Evolutionary conservation across 768 basidiomycete species (phyloP), one percentile per base, ranked within the genome.

Genomic region (Mycena amicta): DNA sequence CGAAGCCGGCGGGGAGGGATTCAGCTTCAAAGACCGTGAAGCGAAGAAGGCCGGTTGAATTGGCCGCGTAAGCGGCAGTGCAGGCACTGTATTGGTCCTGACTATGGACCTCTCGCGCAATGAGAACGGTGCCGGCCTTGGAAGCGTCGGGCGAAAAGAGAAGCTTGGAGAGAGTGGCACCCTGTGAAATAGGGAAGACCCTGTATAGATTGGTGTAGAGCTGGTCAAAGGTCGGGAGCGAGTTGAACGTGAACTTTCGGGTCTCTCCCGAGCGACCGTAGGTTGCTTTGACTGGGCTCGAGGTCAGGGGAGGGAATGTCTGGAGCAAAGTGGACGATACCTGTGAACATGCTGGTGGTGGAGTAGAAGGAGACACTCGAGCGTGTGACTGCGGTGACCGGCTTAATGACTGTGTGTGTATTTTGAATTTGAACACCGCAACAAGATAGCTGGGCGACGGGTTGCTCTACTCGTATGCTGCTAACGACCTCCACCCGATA

Each of bases 201-300:
- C 87, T 86, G 70, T 79, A 82, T 59, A 92, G 82, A 39, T 92
- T 86, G 55, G 76, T 73, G 65, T 78, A 79, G 39, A 92, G 77
- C 61, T 89, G 77, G 2, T 80, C 71, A 67, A 82, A 90, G 1
- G 84, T 72, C 45, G 90, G 90, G 66, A 92, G 90, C 18, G 74
- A 64, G 39, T 75, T 60, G 62, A 90, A 89, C 2, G 82, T 74
- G 64, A 89, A 78, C 64, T 83, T 89, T 66, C 90, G 83, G 56
- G 84, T 89, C 70, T 92, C 88, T 28, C 75, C 74, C 54, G 53
- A 40, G 20, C 54, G 45, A 1, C 80, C 76, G 70, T 90, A 91
- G 22, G 88, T 88, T n/a, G 85, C 89, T 73, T 92, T 92, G 68
- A 92, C 82, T 56, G 84, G 83, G 77, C 91, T 90, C 83, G 87